A percentile compares a stretch with the other conserved stretches of the same genome.
phyloP scores from a whole-genome alignment of 2,329 filamentous ascomycete species.

The Apiospora saccharicola region DNA sequence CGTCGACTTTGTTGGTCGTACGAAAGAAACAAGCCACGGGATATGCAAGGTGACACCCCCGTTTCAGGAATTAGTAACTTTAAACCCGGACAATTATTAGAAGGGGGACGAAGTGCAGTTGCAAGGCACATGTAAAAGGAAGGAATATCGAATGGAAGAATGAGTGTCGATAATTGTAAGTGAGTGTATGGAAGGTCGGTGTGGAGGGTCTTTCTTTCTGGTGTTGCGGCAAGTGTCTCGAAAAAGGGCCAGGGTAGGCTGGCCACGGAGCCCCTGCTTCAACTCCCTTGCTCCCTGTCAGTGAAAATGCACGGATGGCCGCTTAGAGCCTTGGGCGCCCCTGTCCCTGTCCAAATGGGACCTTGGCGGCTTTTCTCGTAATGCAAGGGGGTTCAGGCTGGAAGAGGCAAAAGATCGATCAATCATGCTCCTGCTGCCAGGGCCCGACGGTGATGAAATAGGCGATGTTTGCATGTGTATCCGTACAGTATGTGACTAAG shows the following conservation, averaged over 20 bases:
- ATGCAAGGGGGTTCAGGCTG: constrained; percentile 12
- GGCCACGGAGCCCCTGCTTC: constrained; percentile 18
- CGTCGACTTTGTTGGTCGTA: not conserved
- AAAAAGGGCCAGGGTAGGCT: constrained; percentile 23
- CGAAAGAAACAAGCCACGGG: not conserved
- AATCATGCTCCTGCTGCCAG: not conserved
- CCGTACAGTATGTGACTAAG: not conserved
- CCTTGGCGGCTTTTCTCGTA: constrained; percentile 23
- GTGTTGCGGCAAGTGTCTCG: constrained; percentile 31
- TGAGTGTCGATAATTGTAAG: constrained; percentile 22
- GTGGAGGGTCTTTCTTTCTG: constrained; percentile 22
- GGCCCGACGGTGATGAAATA: not conserved
- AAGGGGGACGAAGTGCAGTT: not conserved
- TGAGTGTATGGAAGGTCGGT: constrained; percentile 19
- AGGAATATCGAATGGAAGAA: not conserved
- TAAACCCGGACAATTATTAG: constrained; percentile 16
- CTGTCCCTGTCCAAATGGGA: constrained; percentile 15
- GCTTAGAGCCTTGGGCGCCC: constrained; percentile 9
- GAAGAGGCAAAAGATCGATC: constrained; percentile 22
- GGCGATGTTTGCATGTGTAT: not conserved
- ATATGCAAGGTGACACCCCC: not conserved
- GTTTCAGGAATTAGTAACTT: constrained; percentile 15
- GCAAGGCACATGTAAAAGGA: not conserved
- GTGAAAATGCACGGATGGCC: constrained; percentile 13
- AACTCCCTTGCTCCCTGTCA: constrained; percentile 8